These are phyloP conservation scores for Candida silvicultrix DNA, from an alignment of 805 yeast species.

Conservation along the genomic window DNA sequence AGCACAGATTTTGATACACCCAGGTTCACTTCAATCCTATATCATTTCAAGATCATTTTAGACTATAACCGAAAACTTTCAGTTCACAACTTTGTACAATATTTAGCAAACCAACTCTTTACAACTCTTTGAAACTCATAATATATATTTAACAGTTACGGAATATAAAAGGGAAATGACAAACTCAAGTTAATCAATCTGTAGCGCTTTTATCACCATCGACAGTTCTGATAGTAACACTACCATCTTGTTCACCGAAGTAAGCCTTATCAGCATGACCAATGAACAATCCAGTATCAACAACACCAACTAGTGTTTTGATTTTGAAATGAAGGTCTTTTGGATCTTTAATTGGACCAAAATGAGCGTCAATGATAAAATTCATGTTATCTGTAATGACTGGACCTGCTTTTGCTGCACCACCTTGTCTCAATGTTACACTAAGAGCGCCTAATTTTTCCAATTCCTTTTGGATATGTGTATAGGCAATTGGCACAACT, in stretches of 20 bases:
- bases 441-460: conserved; percentile 53
- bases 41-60: no score
- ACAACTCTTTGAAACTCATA: no score
- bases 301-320: conserved; percentile 83
- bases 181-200: no score
- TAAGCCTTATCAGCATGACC: conserved; percentile 69
- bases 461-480: conserved; percentile 65
- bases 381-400: conserved; percentile 94
- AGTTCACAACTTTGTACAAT: no score
- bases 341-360: conserved; percentile 62
- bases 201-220: conserved; percentile 20
- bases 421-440: conserved; percentile 75
- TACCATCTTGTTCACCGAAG: conserved; percentile 83
- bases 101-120: no score
- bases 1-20: no score
- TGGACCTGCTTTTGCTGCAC: conserved; percentile 93
- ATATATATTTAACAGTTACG: no score
- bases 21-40: no score
- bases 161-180: no score
- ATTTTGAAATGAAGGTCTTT: conserved; percentile 53
- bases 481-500: conserved; percentile 84
- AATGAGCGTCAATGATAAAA: conserved; percentile 88
- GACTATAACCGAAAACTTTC: no score
- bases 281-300: conserved; percentile 89
- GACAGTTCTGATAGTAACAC: conserved; percentile 31